Evolutionary conservation across 1,139 yeast genomes (phyloP), one percentile per base, ranked within the genome.

Genomic region (Scheffersomyces insectosa): DNA sequence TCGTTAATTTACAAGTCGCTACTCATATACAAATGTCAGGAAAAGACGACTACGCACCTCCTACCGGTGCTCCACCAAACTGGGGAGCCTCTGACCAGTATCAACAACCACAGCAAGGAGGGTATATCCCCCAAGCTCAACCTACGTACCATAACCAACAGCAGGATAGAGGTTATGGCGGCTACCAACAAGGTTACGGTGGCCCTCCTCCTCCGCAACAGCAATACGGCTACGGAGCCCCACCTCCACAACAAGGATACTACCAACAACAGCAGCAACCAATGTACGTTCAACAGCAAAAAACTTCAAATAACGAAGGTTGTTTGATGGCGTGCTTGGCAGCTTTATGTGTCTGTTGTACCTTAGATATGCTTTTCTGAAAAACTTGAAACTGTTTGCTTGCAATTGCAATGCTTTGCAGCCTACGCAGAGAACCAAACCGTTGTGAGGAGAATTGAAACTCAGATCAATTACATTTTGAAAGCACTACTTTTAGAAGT

Each of bases 311-410:
- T 39, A 65, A 66, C 46, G 59, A 59, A 15, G 79, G 75, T 44
- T 84, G 89, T 64, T 72, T 83, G 57, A 74, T 81, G 65, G 90
- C 82, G 4, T 85, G 90, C 68, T 70, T 84, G 54, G 89, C 83
- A 27, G 89, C 88, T 9, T 53, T 83, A 64, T 85, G 91, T 79
- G 56, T 84, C 51, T 85, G 93, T 62, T 84, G 88, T 65, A 81
- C 90, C 5, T 68, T 85, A 54, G 90, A 85, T 59, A 79, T 83
- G 57, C 55, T 85, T 28, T 81, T 84, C 62, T 84, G 70, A 56
- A 5, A 20, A 5, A 8, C 25, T 4, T 20, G 25, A 7, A 20
- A 20, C 25, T 5, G 6, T 6, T 20, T 20, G 25, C 25, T 20
- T 20, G 25, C 25, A 20, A 20, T 20, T 20, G 25, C 25, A 20